Evolutionary conservation across 2,329 filamentous ascomycete species (phyloP).

Genomic region (Hypoxylon sp.): DNA sequence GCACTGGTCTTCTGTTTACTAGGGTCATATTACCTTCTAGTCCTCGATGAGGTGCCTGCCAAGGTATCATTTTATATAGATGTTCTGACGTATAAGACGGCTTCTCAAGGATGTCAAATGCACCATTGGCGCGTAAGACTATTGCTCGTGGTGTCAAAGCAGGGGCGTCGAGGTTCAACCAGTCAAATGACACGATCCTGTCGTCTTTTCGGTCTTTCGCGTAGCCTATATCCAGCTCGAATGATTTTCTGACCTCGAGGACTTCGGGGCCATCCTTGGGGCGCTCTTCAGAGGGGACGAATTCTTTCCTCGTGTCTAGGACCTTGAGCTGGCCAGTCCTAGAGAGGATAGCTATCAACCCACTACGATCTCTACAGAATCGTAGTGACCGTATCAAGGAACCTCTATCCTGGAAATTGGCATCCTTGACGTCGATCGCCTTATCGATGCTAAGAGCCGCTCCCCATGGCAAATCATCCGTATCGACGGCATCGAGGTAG

Average conservation of each 20-base stretch:
- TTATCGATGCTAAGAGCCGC: conserved; percentile 70
- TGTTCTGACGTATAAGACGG: conserved; percentile 71
- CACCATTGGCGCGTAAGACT: conserved; percentile 72
- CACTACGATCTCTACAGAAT: conserved; percentile 74
- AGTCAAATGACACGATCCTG: conserved; percentile 77
- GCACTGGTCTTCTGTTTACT: conserved; percentile 27
- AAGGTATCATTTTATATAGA: conserved; percentile 72
- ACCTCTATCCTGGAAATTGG: conserved; percentile 68
- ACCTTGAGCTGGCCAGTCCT: conserved; percentile 75
- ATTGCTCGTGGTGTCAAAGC: conserved; percentile 70
- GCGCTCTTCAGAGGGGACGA: conserved; percentile 58
- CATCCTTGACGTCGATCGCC: conserved; percentile 69
- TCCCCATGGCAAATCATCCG: conserved; percentile 74
- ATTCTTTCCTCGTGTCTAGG: conserved; percentile 70
- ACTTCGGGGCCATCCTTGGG: conserved; percentile 69
- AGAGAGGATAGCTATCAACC: conserved; percentile 73
- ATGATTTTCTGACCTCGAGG: conserved; percentile 70
- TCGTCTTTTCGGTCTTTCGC: conserved; percentile 68
- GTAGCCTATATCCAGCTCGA: conserved; percentile 74
- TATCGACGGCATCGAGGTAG: conserved; percentile 71
- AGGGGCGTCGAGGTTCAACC: conserved; percentile 72
- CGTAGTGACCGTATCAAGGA: conserved; percentile 74
- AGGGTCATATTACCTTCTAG: conserved; percentile 62
- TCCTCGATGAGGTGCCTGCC: conserved; percentile 71
- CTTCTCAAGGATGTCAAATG: conserved; percentile 73